These are phyloP conservation scores for Alternaria metachromatica DNA, from an alignment of 2,329 filamentous ascomycete species.

Conservation along the genomic window DNA sequence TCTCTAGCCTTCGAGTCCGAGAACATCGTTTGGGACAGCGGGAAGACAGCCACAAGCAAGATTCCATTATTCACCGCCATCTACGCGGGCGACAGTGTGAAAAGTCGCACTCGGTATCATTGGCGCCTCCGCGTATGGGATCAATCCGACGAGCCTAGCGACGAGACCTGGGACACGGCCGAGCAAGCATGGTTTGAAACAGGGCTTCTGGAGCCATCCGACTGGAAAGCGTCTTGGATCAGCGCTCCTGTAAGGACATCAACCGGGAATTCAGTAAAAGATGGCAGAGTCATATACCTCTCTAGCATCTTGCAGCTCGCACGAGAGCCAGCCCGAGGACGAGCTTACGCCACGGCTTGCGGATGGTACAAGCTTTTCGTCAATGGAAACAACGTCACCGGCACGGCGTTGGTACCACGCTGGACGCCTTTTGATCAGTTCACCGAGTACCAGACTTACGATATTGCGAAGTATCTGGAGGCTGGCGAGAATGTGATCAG, in stretches of 20 bases:
- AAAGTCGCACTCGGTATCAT: not conserved
- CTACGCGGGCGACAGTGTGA: not conserved
- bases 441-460: not conserved
- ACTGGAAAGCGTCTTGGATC: not conserved
- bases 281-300: not conserved
- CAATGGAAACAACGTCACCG: not conserved
- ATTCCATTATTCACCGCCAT: not conserved
- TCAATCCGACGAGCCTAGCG: not conserved
- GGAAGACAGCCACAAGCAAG: not conserved
- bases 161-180: not conserved
- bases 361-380: not conserved
- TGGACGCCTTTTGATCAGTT: not conserved
- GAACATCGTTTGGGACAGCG: not conserved
- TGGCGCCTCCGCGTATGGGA: slow-evolving; percentile 1
- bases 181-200: not conserved
- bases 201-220: not conserved
- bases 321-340: not conserved
- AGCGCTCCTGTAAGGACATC: not conserved
- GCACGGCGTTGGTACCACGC: not conserved
- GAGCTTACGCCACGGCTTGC: not conserved
- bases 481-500: not conserved
- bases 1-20: not conserved
- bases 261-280: not conserved
- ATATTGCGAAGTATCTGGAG: not conserved
- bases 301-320: not conserved